Evolutionary conservation across 1,284 basidiomycete species (phyloP).

Genomic region (Fomitiporia mediterranea): DNA sequence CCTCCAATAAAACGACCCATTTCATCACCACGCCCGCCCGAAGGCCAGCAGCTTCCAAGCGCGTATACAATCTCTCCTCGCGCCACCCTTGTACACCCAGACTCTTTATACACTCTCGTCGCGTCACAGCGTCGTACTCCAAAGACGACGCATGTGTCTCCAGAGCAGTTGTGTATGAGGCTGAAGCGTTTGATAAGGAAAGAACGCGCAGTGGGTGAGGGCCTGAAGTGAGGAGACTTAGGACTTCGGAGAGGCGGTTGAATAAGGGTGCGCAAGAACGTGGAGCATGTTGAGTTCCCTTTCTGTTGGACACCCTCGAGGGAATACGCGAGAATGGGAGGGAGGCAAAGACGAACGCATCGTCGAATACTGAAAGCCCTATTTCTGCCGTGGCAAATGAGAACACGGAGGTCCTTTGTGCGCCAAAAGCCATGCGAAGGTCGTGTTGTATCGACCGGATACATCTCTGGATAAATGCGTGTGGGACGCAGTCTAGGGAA

Average conservation of each 20-base stretch:
- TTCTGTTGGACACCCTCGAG: background rate
- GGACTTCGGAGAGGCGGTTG: slow-evolving; percentile 30
- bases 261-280: slow-evolving; percentile 33
- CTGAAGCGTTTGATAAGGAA: slow-evolving; percentile 41
- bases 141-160: slow-evolving; percentile 27
- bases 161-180: slow-evolving; percentile 30
- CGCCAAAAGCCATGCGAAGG: background rate
- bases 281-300: slow-evolving; percentile 22
- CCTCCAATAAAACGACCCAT: slow-evolving; percentile 32
- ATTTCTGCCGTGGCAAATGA: slow-evolving; percentile 18
- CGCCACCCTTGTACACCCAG: slow-evolving; percentile 42
- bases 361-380: slow-evolving; percentile 5
- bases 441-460: background rate
- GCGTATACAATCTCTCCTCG: slow-evolving; percentile 41
- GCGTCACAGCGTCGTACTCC: slow-evolving; percentile 27
- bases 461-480: background rate
- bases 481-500: slow-evolving; percentile 10
- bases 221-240: slow-evolving; percentile 31
- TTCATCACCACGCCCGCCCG: slow-evolving; percentile 33
- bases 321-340: slow-evolving; percentile 6
- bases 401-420: background rate
- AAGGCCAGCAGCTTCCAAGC: slow-evolving; percentile 51
- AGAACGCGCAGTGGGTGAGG: slow-evolving; percentile 31
- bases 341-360: background rate
- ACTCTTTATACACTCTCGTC: slow-evolving; percentile 30